Conservation (phyloP, 2,329 filamentous ascomycete species). For the Scytalidium lignicola region DNA sequence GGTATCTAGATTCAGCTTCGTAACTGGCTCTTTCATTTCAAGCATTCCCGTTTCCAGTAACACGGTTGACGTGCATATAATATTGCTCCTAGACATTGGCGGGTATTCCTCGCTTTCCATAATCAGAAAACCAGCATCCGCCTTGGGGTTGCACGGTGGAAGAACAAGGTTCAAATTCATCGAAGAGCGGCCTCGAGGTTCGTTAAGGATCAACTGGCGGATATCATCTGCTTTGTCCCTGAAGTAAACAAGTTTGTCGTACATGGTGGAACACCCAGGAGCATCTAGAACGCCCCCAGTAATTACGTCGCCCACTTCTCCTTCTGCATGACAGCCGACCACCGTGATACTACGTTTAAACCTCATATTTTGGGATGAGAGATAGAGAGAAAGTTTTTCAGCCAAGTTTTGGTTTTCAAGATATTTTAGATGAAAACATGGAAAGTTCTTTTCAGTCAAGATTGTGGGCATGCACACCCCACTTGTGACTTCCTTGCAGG, state of each 20-base stretch:
- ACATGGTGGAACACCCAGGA: constrained; percentile 37
- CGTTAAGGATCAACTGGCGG: constrained; percentile 38
- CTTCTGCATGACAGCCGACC: constrained; percentile 34
- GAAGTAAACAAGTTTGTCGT: constrained; percentile 41
- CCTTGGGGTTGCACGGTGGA: constrained; percentile 36
- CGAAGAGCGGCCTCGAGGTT: constrained; percentile 38
- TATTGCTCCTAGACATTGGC: constrained; percentile 41
- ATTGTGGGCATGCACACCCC: no score
- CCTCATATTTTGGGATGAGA: no score
- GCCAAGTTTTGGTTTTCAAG: no score
- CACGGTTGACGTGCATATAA: constrained; percentile 38
- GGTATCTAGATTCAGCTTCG: constrained; percentile 36
- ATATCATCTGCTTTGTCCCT: constrained; percentile 33
- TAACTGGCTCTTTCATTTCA: constrained; percentile 38
- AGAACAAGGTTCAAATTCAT: constrained; percentile 37
- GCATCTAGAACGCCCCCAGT: constrained; percentile 41
- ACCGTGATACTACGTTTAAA: constrained; percentile 10
- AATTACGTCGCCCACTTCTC: constrained; percentile 44
- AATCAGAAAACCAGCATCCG: constrained; percentile 40
- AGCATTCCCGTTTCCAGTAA: constrained; percentile 43
- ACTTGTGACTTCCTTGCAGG: no score
- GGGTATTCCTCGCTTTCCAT: constrained; percentile 42
- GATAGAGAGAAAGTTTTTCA: no score
- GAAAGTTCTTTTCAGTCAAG: no score
- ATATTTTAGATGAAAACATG: no score